phyloP scores from a whole-genome alignment of 73 alveolate species.

The Paramecium caudatum region DNA sequence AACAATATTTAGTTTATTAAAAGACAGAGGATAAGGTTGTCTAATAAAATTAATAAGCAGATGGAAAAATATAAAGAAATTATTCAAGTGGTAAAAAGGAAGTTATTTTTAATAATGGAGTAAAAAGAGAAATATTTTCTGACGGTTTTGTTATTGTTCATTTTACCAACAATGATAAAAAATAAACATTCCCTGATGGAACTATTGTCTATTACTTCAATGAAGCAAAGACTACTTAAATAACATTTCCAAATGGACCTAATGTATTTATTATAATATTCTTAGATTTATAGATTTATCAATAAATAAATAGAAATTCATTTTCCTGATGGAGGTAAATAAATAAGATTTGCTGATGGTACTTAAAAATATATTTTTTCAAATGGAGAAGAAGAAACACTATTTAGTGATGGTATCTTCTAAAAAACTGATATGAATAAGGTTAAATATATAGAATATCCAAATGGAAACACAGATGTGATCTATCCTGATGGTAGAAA shows the following conservation, averaged over 20 bases:
- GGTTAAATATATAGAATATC: conserved; percentile 68
- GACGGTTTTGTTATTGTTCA: conserved; percentile 95
- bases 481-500: conserved; percentile 49
- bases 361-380: conserved; percentile 88
- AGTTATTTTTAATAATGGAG: conserved; percentile 97
- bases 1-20: not conserved
- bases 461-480: conserved; percentile 64
- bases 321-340: conserved; percentile 95
- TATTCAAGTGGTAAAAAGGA: conserved; percentile 92
- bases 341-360: conserved; percentile 93
- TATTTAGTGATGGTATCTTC: conserved; percentile 70
- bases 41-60: conserved; percentile 74
- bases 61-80: conserved; percentile 82
- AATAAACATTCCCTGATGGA: conserved; percentile 94
- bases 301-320: conserved; percentile 97
- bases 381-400: conserved; percentile 93
- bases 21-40: conserved; percentile 45
- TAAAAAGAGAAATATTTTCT: conserved; percentile 92
- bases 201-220: conserved; percentile 94
- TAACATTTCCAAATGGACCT: conserved; percentile 93
- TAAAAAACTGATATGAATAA: conserved; percentile 58
- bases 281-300: conserved; percentile 83
- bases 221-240: conserved; percentile 96
- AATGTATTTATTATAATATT: conserved; percentile 81
- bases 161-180: conserved; percentile 93